phyloP scores from a whole-genome alignment of 768 basidiomycete species.

The Cyathus striatus region DNA sequence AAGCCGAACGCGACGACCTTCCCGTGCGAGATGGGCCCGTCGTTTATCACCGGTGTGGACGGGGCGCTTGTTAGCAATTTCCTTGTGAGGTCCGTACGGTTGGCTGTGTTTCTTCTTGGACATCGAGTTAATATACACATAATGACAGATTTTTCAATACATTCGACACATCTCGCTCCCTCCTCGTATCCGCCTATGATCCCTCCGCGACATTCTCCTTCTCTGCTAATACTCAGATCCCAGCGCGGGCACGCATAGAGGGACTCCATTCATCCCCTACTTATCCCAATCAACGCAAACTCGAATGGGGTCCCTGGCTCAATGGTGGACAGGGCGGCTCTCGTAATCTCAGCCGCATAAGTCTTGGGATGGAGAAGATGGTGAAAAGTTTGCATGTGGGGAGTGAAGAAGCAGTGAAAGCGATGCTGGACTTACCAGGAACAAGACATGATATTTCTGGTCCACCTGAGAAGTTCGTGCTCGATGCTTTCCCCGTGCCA shows the following conservation, averaged over 20 bases:
- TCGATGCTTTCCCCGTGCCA: conserved; percentile 80
- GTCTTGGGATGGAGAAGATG: conserved; percentile 55
- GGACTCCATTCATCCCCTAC: conserved; percentile 57
- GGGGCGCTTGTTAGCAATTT: conserved; percentile 67
- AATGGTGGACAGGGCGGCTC: conserved; percentile 51
- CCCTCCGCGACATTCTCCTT: conserved; percentile 89
- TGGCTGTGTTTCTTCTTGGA: background rate
- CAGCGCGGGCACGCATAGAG: conserved; percentile 69
- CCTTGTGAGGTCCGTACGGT: conserved; percentile 58
- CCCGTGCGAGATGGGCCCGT: conserved; percentile 67
- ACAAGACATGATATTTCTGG: conserved; percentile 82
- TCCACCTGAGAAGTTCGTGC: conserved; percentile 76
- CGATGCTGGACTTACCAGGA: conserved; percentile 59
- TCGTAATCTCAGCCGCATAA: conserved; percentile 71
- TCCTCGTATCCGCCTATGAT: conserved; percentile 71
- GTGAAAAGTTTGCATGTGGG: conserved; percentile 70
- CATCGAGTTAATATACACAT: conserved; percentile 5
- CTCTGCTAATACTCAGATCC: conserved; percentile 80
- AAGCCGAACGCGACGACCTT: conserved; percentile 66
- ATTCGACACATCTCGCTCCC: conserved; percentile 73
- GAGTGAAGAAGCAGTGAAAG: conserved; percentile 53
- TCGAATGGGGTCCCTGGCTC: conserved; percentile 77
- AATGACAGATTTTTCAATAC: conserved; percentile 69
- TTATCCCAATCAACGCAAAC: conserved; percentile 78
- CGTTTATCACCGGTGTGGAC: conserved; percentile 74